Percentiles rank a stretch among this genome's conserved stretches.
These are phyloP conservation scores for Madurella mycetomatis DNA, from an alignment of 2,329 filamentous ascomycete genomes.

Conservation along the genomic window DNA sequence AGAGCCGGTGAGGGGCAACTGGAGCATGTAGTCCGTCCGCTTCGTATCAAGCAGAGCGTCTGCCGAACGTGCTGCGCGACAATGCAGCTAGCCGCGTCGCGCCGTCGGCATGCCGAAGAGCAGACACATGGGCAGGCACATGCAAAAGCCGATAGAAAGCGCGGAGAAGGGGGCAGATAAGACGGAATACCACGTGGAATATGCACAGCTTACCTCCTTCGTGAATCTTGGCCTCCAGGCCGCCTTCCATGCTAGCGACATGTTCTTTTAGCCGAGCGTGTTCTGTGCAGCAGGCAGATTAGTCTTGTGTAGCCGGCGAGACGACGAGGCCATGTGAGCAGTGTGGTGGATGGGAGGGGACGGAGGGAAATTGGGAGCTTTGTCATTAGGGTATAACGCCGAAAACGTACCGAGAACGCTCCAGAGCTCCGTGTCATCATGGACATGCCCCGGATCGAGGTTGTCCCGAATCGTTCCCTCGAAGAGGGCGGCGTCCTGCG, in stretches of 20 bases:
- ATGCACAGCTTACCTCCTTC: conserved; percentile 74
- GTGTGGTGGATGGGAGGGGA: conserved; percentile 3
- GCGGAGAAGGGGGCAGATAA: conserved; percentile 13
- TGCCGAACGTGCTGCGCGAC: conserved; percentile 1
- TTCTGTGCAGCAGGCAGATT: conserved; percentile 50
- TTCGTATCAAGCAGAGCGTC: background rate
- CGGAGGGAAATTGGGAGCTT: background rate
- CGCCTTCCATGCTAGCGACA: conserved; percentile 78
- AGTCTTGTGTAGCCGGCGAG: conserved; percentile 31
- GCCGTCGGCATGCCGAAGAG: conserved; percentile 9
- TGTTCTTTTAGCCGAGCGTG: conserved; percentile 93
- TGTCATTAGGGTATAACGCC: conserved; percentile 8
- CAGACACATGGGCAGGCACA: background rate
- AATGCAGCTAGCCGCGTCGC: conserved; percentile 15
- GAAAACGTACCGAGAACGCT: conserved; percentile 73
- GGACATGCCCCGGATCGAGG: conserved; percentile 87
- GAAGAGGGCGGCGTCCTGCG: conserved; percentile 94
- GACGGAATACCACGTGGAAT: conserved; percentile 16
- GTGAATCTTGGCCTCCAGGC: conserved; percentile 82
- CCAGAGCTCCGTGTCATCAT: conserved; percentile 97
- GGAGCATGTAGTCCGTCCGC: background rate
- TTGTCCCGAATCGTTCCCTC: conserved; percentile 74
- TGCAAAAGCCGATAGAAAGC: conserved; percentile 29
- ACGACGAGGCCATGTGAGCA: conserved; percentile 20
- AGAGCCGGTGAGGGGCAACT: background rate